A percentile compares a stretch with the other conserved stretches of the same genome.
Conservation (phyloP, 1,139 yeast species). For the Pneumocystis canis region DNA sequence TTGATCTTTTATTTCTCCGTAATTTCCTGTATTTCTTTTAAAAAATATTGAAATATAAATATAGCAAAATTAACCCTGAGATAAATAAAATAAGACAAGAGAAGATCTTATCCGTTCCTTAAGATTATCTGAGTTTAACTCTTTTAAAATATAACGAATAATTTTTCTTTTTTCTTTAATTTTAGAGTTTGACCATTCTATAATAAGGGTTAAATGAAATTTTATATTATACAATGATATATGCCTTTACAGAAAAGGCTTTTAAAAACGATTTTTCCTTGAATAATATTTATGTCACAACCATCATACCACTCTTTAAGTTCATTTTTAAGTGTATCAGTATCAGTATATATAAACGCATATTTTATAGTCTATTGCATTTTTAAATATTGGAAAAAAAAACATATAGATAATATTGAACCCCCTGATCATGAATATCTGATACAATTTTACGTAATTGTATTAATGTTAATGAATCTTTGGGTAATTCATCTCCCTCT, state of each 20-base stretch:
- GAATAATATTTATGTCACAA: constrained; percentile 21
- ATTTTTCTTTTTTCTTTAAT: background rate
- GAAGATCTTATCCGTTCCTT: background rate
- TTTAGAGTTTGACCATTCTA: background rate
- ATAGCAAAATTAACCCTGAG: constrained; percentile 4
- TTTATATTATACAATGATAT: background rate
- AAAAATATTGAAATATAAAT: constrained; percentile 15
- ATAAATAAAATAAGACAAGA: background rate
- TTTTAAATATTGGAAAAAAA: background rate
- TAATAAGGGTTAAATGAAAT: background rate
- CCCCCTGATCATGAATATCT: background rate
- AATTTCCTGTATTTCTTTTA: constrained; percentile 25
- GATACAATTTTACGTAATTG: constrained; percentile 3
- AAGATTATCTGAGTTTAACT: background rate
- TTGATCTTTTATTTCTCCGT: constrained; percentile 22
- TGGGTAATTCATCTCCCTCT: background rate
- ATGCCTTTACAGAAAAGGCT: constrained; percentile 18
- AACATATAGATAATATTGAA: background rate
- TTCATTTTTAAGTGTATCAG: constrained; percentile 19
- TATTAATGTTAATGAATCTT: constrained; percentile 8
- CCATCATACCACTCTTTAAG: constrained; percentile 27
- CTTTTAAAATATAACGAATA: constrained; percentile 4
- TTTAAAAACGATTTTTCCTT: constrained; percentile 12
- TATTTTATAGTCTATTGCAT: constrained; percentile 18
- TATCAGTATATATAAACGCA: constrained; percentile 20